Evolutionary conservation across 208 protist species (phyloP).

Genomic region (Porcisia hertigi): DNA sequence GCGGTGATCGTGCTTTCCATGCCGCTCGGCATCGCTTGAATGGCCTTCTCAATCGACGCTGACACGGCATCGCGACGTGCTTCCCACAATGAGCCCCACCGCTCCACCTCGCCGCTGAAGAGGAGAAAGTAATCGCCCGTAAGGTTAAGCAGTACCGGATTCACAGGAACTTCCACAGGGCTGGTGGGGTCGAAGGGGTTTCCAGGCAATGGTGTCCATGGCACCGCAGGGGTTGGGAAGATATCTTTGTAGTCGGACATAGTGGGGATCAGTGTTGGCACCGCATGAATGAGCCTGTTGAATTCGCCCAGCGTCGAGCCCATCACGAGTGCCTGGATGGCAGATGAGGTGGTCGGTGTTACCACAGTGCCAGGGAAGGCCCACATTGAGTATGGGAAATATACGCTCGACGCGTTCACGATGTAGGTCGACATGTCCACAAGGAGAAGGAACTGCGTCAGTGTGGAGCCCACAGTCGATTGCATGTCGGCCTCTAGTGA

Average conservation of each 20-base stretch:
- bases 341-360: not conserved
- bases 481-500: slow-evolving; percentile 19
- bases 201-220: slow-evolving; percentile 1
- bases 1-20: slow-evolving; percentile 3
- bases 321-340: slow-evolving; percentile 2
- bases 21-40: not conserved
- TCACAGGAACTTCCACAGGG: not conserved
- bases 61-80: not conserved
- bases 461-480: slow-evolving; percentile 1
- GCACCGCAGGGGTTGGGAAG: not conserved
- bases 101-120: slow-evolving; percentile 4
- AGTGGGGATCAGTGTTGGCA: not conserved
- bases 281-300: not conserved
- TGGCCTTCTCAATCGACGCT: slow-evolving; percentile 4
- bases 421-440: not conserved
- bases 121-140: slow-evolving; percentile 23
- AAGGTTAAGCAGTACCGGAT: not conserved
- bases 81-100: slow-evolving; percentile 11
- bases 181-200: slow-evolving; percentile 2
- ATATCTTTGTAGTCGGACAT: slow-evolving; percentile 2
- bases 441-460: not conserved
- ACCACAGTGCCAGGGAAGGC: slow-evolving; percentile 6
- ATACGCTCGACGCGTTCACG: slow-evolving; percentile 26
- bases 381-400: slow-evolving; percentile 20
- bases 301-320: slow-evolving; percentile 3